These are phyloP conservation scores for Seiridium unicorne DNA, from an alignment of 2,329 filamentous ascomycete species.

Conservation along the genomic window DNA sequence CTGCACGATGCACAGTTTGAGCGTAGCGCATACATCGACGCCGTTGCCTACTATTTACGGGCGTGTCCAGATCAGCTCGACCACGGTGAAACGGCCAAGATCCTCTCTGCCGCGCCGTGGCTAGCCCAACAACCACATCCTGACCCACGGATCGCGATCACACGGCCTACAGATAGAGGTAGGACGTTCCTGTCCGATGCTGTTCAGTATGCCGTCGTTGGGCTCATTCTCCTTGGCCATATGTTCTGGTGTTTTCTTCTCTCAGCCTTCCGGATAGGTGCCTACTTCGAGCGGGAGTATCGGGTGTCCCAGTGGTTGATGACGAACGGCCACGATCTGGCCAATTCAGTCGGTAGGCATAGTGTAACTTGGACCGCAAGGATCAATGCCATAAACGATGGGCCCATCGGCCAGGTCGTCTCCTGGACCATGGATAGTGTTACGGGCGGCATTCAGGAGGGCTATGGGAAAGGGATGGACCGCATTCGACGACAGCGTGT, in stretches of 20 bases:
- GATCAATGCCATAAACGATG: conserved; percentile 61
- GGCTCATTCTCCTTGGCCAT: conserved; percentile 58
- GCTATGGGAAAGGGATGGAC: conserved; percentile 40
- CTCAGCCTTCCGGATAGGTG: conserved; percentile 49
- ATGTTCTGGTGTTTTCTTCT: conserved; percentile 58
- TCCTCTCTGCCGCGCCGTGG: conserved; percentile 10
- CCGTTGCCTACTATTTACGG: conserved; percentile 12
- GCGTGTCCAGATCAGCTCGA: conserved; percentile 9
- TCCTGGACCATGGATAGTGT: conserved; percentile 65
- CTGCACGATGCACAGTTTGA: conserved; percentile 9
- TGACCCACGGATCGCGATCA: neutral
- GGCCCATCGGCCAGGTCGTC: conserved; percentile 59
- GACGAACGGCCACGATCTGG: conserved; percentile 47
- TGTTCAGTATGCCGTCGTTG: conserved; percentile 55
- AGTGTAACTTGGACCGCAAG: conserved; percentile 51
- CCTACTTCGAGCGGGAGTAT: conserved; percentile 65
- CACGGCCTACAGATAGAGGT: conserved; percentile 15
- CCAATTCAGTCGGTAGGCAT: conserved; percentile 51
- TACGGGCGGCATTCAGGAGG: conserved; percentile 66
- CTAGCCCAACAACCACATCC: conserved; percentile 6
- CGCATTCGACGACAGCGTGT: conserved; percentile 12
- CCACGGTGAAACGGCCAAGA: conserved; percentile 9
- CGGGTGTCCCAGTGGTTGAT: conserved; percentile 60
- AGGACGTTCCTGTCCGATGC: conserved; percentile 57
- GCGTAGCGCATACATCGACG: conserved; percentile 12